These are phyloP conservation scores for Russula lepida DNA, from an alignment of 768 basidiomycete species.

Conservation along the genomic window DNA sequence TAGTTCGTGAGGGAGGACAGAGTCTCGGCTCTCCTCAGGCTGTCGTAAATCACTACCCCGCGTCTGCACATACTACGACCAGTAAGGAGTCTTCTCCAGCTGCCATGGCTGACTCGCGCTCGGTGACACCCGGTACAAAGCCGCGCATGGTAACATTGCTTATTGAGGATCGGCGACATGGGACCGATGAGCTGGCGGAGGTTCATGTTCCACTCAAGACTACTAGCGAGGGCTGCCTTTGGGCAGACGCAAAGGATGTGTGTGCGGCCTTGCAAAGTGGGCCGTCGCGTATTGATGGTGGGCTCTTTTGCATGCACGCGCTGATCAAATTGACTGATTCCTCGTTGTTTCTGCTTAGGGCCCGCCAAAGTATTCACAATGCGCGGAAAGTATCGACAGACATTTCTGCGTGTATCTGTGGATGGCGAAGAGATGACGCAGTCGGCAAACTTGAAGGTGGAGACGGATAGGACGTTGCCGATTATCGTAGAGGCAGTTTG, in stretches of 20 bases:
- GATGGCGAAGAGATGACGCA: constrained; percentile 17
- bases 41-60: neutral
- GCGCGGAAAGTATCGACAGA: constrained; percentile 19
- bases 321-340: neutral
- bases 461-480: constrained; percentile 8
- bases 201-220: constrained; percentile 49
- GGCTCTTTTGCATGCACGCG: neutral
- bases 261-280: constrained; percentile 48
- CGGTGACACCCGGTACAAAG: neutral
- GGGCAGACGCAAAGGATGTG: constrained; percentile 65
- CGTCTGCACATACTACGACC: neutral
- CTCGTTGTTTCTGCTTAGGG: neutral
- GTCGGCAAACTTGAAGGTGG: constrained; percentile 14
- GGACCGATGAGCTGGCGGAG: constrained; percentile 53
- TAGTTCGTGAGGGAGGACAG: neutral
- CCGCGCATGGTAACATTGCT: constrained; percentile 56
- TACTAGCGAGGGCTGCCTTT: constrained; percentile 47
- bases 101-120: neutral
- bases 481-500: constrained; percentile 16
- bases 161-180: constrained; percentile 54
- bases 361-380: constrained; percentile 18
- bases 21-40: constrained; percentile 2
- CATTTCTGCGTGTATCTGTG: constrained; percentile 9
- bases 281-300: constrained; percentile 65
- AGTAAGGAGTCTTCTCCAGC: constrained; percentile 2